Evolutionary conservation across 129 eudicot genomes (phyloP).

Genomic region (Kitagawia praeruptora): DNA sequence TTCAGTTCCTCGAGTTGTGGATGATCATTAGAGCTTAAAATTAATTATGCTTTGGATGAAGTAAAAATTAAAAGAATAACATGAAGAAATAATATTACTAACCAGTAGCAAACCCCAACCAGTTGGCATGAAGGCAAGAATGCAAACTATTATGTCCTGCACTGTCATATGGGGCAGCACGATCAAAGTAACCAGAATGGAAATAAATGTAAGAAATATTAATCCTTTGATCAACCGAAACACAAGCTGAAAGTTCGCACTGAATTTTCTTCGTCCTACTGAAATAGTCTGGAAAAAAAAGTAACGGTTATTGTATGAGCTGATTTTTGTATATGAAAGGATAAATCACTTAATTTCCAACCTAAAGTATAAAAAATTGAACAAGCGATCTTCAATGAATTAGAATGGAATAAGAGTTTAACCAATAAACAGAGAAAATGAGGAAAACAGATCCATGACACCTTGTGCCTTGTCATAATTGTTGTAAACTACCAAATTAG

Average conservation of each 20-base stretch:
- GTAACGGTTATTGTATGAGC: neutral
- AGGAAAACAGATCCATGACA: neutral
- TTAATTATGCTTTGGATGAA: neutral
- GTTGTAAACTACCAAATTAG: neutral
- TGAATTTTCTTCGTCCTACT: constrained; percentile 87
- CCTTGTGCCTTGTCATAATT: neutral
- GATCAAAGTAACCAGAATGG: constrained; percentile 66
- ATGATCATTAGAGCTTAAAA: neutral
- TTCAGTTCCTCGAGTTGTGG: neutral
- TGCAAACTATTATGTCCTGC: constrained; percentile 78
- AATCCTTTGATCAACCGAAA: constrained; percentile 88
- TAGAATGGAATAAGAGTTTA: neutral
- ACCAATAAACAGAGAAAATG: neutral
- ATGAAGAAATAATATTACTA: constrained; percentile 15
- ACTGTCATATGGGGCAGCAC: constrained; percentile 78
- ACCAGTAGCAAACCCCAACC: constrained; percentile 98
- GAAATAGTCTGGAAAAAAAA: constrained; percentile 63
- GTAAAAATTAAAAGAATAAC: neutral
- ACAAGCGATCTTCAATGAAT: neutral
- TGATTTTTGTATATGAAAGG: neutral
- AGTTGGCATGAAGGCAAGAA: constrained; percentile 96
- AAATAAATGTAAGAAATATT: constrained; percentile 78
- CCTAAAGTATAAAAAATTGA: neutral
- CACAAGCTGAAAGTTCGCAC: constrained; percentile 86
- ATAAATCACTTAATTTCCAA: neutral